Evolutionary conservation across 1,284 basidiomycete genomes (phyloP), one percentile per base, ranked within the genome.

Genomic region (Leccinum solheimii): DNA sequence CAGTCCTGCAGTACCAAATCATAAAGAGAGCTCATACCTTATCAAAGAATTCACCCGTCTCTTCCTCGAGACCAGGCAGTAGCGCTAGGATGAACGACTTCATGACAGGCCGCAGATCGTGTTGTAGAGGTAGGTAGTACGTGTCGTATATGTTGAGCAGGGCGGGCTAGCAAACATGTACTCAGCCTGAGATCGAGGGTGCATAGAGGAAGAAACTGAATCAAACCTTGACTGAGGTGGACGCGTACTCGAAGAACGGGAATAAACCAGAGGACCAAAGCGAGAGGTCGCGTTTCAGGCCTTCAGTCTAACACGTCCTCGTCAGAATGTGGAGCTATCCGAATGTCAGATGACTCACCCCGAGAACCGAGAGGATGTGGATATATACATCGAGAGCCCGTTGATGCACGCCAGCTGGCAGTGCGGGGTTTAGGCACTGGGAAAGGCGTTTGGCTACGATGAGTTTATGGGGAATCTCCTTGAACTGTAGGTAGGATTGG

Each of bases 231-330:
- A 97, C 95, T 21, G 94, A 95, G 6, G 95, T 99, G 14, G 96
- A 91, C 5, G 97, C 95, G 76, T 95, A 98, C 76, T 98, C 95
- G 73, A 98, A 98, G 84, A 99, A 99, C 0, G 97, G 97, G 71
- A 99, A 97, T 9, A 99, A 77, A 3, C 97, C 97, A 5, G 94
- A 92, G 1, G 95, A 95, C 97, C 97, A 99, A 16, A 98, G 82
- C 1, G 92, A 83, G 5, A 99, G 80, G 78, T 99, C 97, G 52
- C 89, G 84, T 64, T 87, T 86, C 49, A 99, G 78, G 8, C 96
- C 95, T 68, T 98, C 95, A 1, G 86, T 84, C 94, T 97, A 69
- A 21, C 53, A 52, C 54, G 57, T 27, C 19, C 27, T 52, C 27
- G 53, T 66, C n/a, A 68, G 56, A 40, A 63, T 21, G 55, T 3